These are phyloP conservation scores for Pilatotrama ljubarskyi DNA, from an alignment of 768 basidiomycete species.

Conservation along the genomic window DNA sequence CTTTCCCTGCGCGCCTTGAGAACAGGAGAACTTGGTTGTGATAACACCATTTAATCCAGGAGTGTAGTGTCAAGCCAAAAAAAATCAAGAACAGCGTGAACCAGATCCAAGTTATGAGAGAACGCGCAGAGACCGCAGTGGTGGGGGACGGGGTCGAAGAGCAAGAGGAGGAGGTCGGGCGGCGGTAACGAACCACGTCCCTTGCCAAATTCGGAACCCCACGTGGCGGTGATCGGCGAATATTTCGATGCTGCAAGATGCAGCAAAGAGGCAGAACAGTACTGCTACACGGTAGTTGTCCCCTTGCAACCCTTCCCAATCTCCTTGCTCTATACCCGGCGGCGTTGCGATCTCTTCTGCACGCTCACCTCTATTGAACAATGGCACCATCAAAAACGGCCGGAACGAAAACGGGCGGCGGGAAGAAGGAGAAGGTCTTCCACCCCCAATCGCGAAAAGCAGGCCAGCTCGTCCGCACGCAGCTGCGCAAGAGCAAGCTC, in stretches of 20 bases:
- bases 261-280: too few relatives aligned
- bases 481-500: constrained; percentile 69
- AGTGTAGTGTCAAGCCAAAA: too few relatives aligned
- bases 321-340: too few relatives aligned
- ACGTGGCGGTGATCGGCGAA: constrained; percentile 1
- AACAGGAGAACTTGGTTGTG: constrained; percentile 19
- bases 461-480: constrained; percentile 65
- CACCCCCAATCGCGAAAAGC: constrained; percentile 87
- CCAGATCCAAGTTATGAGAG: too few relatives aligned
- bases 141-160: too few relatives aligned
- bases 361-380: too few relatives aligned
- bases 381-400: constrained; percentile 37
- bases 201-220: not conserved
- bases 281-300: too few relatives aligned
- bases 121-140: not conserved
- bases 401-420: constrained; percentile 28
- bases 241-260: not conserved
- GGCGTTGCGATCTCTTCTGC: too few relatives aligned
- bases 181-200: not conserved
- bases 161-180: not conserved
- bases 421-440: constrained; percentile 76
- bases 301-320: too few relatives aligned
- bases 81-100: too few relatives aligned
- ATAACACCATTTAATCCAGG: constrained; percentile 1
- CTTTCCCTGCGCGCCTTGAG: constrained; percentile 14